A percentile compares a stretch with the other conserved stretches of the same genome.
Conservation (phyloP, 306 rosid genomes). For the Delonix regia region DNA sequence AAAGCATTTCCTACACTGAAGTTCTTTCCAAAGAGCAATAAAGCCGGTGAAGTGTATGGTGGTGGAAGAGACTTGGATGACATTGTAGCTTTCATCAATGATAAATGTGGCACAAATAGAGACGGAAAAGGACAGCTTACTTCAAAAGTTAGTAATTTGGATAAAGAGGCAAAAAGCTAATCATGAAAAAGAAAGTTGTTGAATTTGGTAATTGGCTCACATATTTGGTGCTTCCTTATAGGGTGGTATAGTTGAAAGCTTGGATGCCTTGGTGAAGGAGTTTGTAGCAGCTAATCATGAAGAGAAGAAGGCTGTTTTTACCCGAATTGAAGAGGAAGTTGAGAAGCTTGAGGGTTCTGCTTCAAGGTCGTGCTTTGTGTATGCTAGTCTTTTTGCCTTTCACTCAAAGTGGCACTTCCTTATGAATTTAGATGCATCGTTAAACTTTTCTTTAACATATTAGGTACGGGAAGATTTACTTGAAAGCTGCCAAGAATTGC, state of each 20-base stretch:
- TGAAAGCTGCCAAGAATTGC: constrained; percentile 75
- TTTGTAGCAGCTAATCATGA: constrained; percentile 61
- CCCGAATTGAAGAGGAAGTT: constrained; percentile 74
- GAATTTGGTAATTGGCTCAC: constrained; percentile 21
- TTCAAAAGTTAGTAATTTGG: constrained; percentile 54
- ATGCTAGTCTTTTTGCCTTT: not conserved
- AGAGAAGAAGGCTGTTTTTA: constrained; percentile 63
- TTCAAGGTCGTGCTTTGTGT: constrained; percentile 51
- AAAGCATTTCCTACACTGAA: constrained; percentile 91
- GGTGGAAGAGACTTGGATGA: constrained; percentile 90
- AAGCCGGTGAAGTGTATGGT: constrained; percentile 84
- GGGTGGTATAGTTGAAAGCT: constrained; percentile 75
- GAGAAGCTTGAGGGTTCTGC: constrained; percentile 73
- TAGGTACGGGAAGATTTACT: constrained; percentile 80
- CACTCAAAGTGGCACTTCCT: not conserved
- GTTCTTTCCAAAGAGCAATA: constrained; percentile 85
- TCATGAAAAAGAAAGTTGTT: not conserved
- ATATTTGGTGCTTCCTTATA: constrained; percentile 40
- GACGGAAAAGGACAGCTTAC: constrained; percentile 83
- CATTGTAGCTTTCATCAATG: constrained; percentile 76
- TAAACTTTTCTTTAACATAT: constrained; percentile 15
- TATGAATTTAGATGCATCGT: constrained; percentile 3
- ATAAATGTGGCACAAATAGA: constrained; percentile 75
- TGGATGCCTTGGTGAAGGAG: constrained; percentile 74
- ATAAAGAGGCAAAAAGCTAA: not conserved